A percentile compares a stretch with the other conserved stretches of the same genome.
Evolutionary conservation across 495 filamentous ascomycete species (phyloP).

Genomic region (Neurospora sp.): DNA sequence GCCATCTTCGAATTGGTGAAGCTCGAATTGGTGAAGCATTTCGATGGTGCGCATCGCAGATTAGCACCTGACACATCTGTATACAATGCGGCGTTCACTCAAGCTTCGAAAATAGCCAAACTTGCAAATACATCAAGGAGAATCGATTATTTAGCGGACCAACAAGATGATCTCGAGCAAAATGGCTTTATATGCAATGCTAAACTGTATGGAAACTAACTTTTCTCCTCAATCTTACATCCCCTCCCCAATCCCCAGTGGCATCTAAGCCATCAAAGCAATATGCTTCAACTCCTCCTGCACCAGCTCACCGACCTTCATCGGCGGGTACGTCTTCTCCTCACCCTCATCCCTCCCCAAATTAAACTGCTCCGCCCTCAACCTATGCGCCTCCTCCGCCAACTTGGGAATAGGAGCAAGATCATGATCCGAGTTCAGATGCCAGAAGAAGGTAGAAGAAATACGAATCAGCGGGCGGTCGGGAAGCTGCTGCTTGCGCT

Average conservation of each 20-base stretch:
- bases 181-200: neutral
- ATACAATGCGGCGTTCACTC: neutral
- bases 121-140: neutral
- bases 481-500: conserved; percentile 22
- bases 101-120: neutral
- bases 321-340: conserved; percentile 27
- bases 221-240: neutral
- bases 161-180: neutral
- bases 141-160: too few relatives aligned
- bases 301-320: conserved; percentile 40
- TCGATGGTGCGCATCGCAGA: neutral
- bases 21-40: neutral
- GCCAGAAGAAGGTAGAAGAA: conserved; percentile 42
- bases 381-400: conserved; percentile 21
- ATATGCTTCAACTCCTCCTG: conserved; percentile 36
- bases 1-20: neutral
- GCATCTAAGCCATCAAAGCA: conserved; percentile 26
- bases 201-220: neutral
- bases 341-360: conserved; percentile 38
- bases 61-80: neutral
- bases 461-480: conserved; percentile 37
- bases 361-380: conserved; percentile 30
- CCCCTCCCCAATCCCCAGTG: neutral
- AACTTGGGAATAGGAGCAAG: conserved; percentile 31
- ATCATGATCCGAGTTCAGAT: conserved; percentile 36